Evolutionary conservation across 352 stramenopile genomes (phyloP).

Genomic region (Aphanomyces stellatus): DNA sequence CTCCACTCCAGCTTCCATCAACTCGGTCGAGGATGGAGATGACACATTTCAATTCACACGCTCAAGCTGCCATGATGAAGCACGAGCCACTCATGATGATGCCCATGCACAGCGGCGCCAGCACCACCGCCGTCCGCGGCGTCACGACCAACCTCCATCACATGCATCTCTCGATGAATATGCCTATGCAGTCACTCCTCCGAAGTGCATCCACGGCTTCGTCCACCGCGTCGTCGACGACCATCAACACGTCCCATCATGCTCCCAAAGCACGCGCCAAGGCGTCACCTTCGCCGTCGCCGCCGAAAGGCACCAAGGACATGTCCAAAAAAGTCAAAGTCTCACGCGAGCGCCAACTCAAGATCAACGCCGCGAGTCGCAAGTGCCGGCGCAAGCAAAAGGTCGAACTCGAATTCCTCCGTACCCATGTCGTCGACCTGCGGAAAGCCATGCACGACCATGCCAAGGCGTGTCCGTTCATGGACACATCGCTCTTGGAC

Average conservation of each 20-base stretch:
- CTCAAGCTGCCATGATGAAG: constrained; percentile 7
- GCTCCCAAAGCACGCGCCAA: not conserved
- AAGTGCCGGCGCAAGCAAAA: constrained; percentile 84
- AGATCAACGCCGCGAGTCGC: constrained; percentile 77
- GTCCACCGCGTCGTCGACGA: not conserved
- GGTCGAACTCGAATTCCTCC: constrained; percentile 76
- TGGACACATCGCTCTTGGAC: constrained; percentile 45
- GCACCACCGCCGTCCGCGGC: not conserved
- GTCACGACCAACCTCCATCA: not conserved
- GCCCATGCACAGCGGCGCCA: not conserved
- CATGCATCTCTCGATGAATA: not conserved
- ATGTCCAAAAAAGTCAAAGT: constrained; percentile 73
- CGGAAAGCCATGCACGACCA: constrained; percentile 63
- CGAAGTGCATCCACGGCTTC: not conserved
- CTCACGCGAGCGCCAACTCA: constrained; percentile 73
- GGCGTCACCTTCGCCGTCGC: not conserved
- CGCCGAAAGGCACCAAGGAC: constrained; percentile 12
- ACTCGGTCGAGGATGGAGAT: no score
- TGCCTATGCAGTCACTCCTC: constrained; percentile 1
- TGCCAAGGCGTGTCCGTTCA: constrained; percentile 37
- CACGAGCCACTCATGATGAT: not conserved
- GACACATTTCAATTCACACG: no score
- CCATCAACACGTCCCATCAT: not conserved
- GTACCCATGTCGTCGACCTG: constrained; percentile 71
- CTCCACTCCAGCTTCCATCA: no score